Conservation (phyloP, 495 filamentous ascomycete species). For the Tuber brumale region DNA sequence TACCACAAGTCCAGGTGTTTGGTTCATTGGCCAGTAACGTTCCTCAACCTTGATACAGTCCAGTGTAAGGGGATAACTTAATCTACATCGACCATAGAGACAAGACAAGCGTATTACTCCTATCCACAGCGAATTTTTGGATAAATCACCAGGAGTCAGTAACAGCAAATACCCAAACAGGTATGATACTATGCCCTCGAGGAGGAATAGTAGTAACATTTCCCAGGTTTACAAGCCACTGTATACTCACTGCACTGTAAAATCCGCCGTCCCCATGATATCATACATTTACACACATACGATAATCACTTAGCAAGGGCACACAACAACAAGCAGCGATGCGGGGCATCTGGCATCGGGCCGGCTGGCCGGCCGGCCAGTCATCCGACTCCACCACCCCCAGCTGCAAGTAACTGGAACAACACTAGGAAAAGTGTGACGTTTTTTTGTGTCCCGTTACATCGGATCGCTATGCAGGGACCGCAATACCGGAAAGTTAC, state of each 20-base stretch:
- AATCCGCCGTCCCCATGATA: neutral
- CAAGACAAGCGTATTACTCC: neutral
- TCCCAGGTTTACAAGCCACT: neutral
- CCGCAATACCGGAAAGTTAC: neutral
- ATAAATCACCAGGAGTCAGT: neutral
- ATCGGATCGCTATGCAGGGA: neutral
- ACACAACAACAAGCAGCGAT: neutral
- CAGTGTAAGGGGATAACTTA: neutral
- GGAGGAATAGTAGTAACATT: neutral
- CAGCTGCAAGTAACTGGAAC: neutral
- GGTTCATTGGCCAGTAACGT: neutral
- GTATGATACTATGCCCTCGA: neutral
- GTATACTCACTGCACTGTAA: neutral
- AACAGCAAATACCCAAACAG: neutral
- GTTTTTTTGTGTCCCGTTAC: neutral
- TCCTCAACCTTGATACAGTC: neutral
- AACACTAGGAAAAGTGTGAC: neutral
- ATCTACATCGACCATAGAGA: neutral
- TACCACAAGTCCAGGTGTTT: neutral
- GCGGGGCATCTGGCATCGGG: neutral
- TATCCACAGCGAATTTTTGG: neutral
- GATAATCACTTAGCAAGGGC: neutral
- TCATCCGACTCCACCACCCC: neutral
- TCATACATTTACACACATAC: neutral
- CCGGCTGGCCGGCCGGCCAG: neutral